phyloP scores from a whole-genome alignment of 1,139 yeast genomes.

The Blastobotrys proliferans region DNA sequence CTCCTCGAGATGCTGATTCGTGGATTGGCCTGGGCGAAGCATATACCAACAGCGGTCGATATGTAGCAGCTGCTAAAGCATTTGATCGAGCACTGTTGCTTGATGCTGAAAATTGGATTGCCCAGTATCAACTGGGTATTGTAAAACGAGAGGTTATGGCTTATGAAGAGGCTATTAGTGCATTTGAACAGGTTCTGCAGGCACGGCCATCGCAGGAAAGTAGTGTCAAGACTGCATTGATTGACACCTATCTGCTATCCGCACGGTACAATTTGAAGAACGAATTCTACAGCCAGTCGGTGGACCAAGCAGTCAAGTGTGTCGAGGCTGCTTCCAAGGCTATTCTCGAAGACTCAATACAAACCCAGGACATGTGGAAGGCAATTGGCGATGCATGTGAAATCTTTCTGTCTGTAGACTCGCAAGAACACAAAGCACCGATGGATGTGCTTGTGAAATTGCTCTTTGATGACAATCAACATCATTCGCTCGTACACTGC shows the following conservation, averaged over 20 bases:
- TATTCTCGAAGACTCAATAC: constrained; percentile 20
- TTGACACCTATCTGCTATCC: constrained; percentile 54
- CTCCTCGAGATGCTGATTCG: constrained; percentile 64
- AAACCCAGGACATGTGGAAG: constrained; percentile 54
- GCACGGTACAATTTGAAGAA: constrained; percentile 49
- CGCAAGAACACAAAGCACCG: constrained; percentile 40
- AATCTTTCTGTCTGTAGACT: constrained; percentile 44
- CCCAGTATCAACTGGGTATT: constrained; percentile 62
- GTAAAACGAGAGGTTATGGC: constrained; percentile 53
- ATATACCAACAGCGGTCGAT: constrained; percentile 75
- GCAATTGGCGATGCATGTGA: constrained; percentile 48
- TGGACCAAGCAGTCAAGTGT: constrained; percentile 42
- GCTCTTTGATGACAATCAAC: constrained; percentile 15
- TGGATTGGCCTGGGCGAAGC: constrained; percentile 97
- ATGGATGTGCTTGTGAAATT: constrained; percentile 22
- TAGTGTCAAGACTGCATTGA: constrained; percentile 54
- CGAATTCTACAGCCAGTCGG: constrained; percentile 67
- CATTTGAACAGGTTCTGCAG: constrained; percentile 43
- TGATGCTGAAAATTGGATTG: constrained; percentile 54
- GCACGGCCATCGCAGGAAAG: constrained; percentile 46
- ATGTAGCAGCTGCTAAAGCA: constrained; percentile 83
- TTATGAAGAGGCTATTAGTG: constrained; percentile 44
- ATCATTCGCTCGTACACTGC: constrained; percentile 22
- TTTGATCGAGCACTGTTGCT: constrained; percentile 60
- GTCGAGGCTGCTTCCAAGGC: constrained; percentile 39